These are phyloP conservation scores for Tetracentron sinense DNA, from an alignment of 164 flowering plant species.

Conservation along the genomic window DNA sequence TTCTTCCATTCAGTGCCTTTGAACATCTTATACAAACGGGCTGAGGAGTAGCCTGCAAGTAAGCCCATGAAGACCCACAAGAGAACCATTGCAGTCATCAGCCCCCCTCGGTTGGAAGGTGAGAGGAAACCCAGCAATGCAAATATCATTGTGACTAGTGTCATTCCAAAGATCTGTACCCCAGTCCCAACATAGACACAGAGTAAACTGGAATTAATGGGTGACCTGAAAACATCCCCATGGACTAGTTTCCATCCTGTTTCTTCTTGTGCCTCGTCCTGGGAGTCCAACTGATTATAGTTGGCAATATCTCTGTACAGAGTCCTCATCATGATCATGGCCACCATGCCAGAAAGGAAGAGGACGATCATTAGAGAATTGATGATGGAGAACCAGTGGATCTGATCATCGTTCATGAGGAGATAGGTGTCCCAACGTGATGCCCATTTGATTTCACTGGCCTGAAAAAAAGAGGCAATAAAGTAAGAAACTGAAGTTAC, in stretches of 20 bases:
- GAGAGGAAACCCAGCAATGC: slow-evolving; percentile 48
- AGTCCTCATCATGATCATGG: slow-evolving; percentile 56
- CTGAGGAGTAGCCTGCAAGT: slow-evolving; percentile 38
- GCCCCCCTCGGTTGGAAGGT: slow-evolving; percentile 42
- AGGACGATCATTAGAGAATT: slow-evolving; percentile 51
- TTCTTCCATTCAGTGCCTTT: slow-evolving; percentile 42
- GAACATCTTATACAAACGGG: slow-evolving; percentile 40
- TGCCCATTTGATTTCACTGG: slow-evolving; percentile 54
- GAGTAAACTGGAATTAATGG: slow-evolving; percentile 32
- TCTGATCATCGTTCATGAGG: slow-evolving; percentile 42
- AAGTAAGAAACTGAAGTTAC: too few relatives aligned
- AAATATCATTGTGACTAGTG: slow-evolving; percentile 50
- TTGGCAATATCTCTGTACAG: slow-evolving; percentile 45
- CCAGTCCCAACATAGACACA: slow-evolving; percentile 51
- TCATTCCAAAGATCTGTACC: slow-evolving; percentile 44
- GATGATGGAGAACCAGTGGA: slow-evolving; percentile 46
- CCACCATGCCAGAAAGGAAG: too few relatives aligned
- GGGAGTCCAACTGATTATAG: slow-evolving; percentile 47
- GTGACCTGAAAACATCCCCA: slow-evolving; percentile 44
- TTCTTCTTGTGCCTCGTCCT: slow-evolving; percentile 46
- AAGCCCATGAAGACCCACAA: slow-evolving; percentile 50
- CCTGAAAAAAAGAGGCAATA: too few relatives aligned
- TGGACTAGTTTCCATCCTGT: slow-evolving; percentile 43
- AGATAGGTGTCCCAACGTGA: too few relatives aligned
- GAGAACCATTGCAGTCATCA: slow-evolving; percentile 48